Conservation (phyloP, 768 basidiomycete species). For the Tulasnella sp. region DNA sequence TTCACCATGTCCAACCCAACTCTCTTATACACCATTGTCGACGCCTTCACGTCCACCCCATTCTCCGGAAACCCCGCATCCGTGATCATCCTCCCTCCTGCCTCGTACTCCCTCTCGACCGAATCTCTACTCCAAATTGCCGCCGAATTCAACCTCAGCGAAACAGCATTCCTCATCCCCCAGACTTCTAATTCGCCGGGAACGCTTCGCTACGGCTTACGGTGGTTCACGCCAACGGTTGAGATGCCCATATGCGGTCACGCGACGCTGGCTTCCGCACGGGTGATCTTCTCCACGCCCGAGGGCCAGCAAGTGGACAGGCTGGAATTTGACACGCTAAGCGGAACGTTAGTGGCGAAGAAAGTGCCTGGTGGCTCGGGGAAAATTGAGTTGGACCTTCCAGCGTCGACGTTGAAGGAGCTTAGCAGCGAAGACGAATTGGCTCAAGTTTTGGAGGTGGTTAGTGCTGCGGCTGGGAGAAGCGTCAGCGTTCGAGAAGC, state of each 20-base stretch:
- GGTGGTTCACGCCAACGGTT: slow-evolving; percentile 43
- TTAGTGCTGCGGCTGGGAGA: slow-evolving; percentile 16
- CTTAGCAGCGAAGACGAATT: slow-evolving; percentile 28
- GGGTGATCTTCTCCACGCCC: slow-evolving; percentile 44
- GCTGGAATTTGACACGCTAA: slow-evolving; percentile 39
- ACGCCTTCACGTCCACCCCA: slow-evolving; percentile 44
- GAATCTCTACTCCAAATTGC: slow-evolving; percentile 37
- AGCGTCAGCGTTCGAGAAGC: slow-evolving; percentile 35
- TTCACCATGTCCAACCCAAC: not conserved
- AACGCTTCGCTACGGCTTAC: slow-evolving; percentile 37
- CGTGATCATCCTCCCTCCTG: slow-evolving; percentile 39
- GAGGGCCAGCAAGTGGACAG: slow-evolving; percentile 21
- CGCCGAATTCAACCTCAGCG: slow-evolving; percentile 41
- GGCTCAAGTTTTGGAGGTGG: slow-evolving; percentile 4
- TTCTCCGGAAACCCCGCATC: slow-evolving; percentile 45
- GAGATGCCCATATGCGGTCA: slow-evolving; percentile 45
- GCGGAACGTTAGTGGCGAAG: slow-evolving; percentile 39
- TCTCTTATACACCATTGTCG: slow-evolving; percentile 38
- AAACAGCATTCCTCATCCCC: slow-evolving; percentile 39
- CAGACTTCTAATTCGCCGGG: not conserved
- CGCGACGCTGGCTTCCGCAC: no score
- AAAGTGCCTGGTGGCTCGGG: no score
- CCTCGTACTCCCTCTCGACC: slow-evolving; percentile 33
- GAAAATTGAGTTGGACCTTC: slow-evolving; percentile 43
- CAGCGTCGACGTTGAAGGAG: slow-evolving; percentile 33